Evolutionary conservation across 2,329 filamentous ascomycete species (phyloP), one percentile per base, ranked within the genome.

Genomic region (Periconia macrospinosa): DNA sequence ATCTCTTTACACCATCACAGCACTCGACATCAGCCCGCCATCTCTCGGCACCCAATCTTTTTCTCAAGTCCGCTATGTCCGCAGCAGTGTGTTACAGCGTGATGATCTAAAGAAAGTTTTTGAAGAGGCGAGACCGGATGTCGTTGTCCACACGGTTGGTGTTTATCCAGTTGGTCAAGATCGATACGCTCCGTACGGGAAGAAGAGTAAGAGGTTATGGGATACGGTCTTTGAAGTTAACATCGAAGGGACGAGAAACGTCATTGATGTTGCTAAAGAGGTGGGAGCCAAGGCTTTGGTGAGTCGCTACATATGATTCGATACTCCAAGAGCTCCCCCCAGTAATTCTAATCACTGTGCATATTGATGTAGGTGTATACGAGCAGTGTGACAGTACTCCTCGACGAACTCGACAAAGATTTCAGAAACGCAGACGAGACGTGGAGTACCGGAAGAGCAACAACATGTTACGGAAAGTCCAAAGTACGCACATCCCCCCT

Each of bases 121-220:
- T 65, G 74, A 81, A 30, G 79, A 85, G 58, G 80, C 86, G 50
- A 83, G 83, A 65, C 92, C 93, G 18, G 86, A 92, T 69, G 84
- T 95, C 14, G 91, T 99, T 48, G 88, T 97, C 67, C 93, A 99
- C 76, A 96, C 92, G 2, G 94, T 93, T 18, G 83, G 75, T 74
- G 65, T 78, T 3, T 74, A 76, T 15, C 75, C 76, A 0, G 57
- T 70, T 1, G 72, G 76, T 19, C 50, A 62, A 18, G 54, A 58
- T 42, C 69, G 78, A 20, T 80, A 81, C 62, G 71, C 63, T 46
- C 72, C 62, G 49, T 67, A 67, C 35, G 61, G 67, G 2, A 61
- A 63, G 45, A 17, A 17, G 30, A 37, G 11, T 37, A 37, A 37
- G 33, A 37, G 11, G 15, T 13, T 37, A 37, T 33, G 27, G 23